A percentile compares a stretch with the other conserved stretches of the same genome.
These are phyloP conservation scores for Solanum appendiculatum DNA, from an alignment of 257 asterid genomes.

Conservation along the genomic window DNA sequence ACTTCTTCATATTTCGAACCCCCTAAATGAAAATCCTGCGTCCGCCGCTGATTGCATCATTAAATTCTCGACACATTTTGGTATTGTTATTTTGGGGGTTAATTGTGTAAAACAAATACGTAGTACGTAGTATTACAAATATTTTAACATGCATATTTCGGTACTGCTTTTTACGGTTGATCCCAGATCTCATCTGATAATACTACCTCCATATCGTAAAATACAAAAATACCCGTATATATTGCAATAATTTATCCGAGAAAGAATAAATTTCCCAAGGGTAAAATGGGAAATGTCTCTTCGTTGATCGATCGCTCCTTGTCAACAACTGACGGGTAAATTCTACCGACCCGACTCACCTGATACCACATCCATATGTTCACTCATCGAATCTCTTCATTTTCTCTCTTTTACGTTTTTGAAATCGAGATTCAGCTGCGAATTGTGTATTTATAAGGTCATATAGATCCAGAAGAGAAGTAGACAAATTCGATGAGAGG, in stretches of 20 bases:
- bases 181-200: not conserved
- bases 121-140: not conserved
- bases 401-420: not conserved
- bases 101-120: no score
- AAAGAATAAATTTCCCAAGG: not conserved
- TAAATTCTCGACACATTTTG: not conserved
- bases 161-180: not conserved
- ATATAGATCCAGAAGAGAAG: not conserved
- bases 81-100: not conserved
- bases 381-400: not conserved
- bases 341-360: not conserved
- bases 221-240: not conserved
- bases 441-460: not conserved
- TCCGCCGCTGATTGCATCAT: not conserved
- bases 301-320: not conserved
- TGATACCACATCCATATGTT: not conserved
- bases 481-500: slow-evolving; percentile 30
- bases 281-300: not conserved
- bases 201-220: not conserved
- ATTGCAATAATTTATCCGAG: not conserved
- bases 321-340: not conserved
- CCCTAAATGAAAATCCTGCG: no score
- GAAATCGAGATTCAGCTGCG: not conserved
- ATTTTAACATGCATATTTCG: not conserved
- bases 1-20: no score